Percentiles rank a stretch among this genome's conserved stretches.
phyloP scores from a whole-genome alignment of 2,329 filamentous ascomycete species.

The Cladosporium phlei region DNA sequence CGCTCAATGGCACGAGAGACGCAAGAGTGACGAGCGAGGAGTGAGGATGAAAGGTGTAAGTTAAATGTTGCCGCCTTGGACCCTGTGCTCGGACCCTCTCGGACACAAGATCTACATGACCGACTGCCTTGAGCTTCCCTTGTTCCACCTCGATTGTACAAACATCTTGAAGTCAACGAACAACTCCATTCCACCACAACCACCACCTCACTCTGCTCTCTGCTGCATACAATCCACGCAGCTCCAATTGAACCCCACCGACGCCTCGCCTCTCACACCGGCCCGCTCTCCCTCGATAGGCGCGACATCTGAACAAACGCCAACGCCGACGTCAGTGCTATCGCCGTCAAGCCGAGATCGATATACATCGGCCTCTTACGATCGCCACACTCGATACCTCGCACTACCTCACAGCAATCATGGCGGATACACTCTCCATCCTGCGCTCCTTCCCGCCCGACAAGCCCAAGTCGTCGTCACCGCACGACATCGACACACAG shows the following conservation, averaged over 20 bases:
- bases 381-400: not conserved
- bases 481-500: conserved; percentile 38
- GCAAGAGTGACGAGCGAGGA: not conserved
- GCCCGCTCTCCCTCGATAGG: not conserved
- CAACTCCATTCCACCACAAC: no score
- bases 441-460: conserved; percentile 33
- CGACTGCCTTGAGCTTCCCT: no score
- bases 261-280: no score
- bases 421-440: conserved; percentile 22
- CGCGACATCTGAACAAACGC: not conserved
- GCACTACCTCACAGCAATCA: conserved; percentile 13
- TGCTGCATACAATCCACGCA: no score
- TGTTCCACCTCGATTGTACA: no score
- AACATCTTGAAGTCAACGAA: no score
- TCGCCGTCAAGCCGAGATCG: not conserved
- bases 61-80: no score
- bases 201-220: no score
- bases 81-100: no score
- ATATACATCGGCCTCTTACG: not conserved
- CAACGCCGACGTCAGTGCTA: not conserved
- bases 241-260: no score
- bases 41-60: not conserved
- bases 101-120: no score
- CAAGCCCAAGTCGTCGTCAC: conserved; percentile 20
- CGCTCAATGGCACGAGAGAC: not conserved